These are phyloP conservation scores for Dorcoceras hygrometricum DNA, from an alignment of 257 asterid species.

Conservation along the genomic window DNA sequence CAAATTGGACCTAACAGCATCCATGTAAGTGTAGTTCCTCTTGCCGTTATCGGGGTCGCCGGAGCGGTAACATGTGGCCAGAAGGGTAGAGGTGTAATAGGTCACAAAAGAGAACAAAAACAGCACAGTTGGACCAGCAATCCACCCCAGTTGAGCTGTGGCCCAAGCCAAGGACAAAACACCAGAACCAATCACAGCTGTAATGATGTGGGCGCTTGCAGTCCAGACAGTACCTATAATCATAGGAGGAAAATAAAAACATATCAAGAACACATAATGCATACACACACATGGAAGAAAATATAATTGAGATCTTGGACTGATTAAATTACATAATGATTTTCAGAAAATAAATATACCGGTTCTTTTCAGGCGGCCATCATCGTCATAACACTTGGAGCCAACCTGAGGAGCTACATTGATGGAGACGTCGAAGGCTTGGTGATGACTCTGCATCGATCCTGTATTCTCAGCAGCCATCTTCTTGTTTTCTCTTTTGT, in stretches of 20 bases:
- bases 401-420: conserved; percentile 29
- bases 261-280: neutral
- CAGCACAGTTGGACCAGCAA: conserved; percentile 55
- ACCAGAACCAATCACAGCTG: conserved; percentile 63
- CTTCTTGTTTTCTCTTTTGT: too few species aligned
- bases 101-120: conserved; percentile 53
- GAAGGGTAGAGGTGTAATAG: conserved; percentile 53
- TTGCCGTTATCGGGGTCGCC: conserved; percentile 44
- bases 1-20: conserved; percentile 45
- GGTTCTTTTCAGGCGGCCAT: conserved; percentile 50
- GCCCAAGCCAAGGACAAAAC: conserved; percentile 69
- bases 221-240: conserved; percentile 55
- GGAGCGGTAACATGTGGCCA: conserved; percentile 44
- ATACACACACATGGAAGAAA: neutral
- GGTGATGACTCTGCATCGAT: neutral
- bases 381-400: conserved; percentile 50
- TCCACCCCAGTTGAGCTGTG: conserved; percentile 59
- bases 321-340: neutral
- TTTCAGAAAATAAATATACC: conserved; percentile 20
- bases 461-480: neutral
- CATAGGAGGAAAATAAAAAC: neutral
- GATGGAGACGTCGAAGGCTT: neutral
- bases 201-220: conserved; percentile 61
- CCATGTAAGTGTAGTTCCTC: conserved; percentile 58
- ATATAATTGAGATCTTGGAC: neutral